Evolutionary conservation across 345 rosid genomes (phyloP).

Genomic region (Lumnitzera littorea): DNA sequence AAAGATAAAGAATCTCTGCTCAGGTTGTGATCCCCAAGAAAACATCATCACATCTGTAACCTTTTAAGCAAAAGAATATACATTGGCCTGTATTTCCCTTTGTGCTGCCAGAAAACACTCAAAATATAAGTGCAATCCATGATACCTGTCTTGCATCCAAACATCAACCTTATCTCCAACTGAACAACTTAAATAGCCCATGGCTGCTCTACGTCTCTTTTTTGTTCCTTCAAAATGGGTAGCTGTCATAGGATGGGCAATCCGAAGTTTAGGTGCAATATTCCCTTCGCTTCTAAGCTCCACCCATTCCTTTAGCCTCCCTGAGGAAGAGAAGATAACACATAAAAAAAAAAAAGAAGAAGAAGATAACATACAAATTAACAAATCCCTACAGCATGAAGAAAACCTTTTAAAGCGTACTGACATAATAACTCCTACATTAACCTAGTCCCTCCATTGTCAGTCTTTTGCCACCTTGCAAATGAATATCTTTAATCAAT

Average conservation of each 20-base stretch:
- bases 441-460: too few relatives aligned
- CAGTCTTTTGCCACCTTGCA: too few relatives aligned
- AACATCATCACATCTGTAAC: too few relatives aligned
- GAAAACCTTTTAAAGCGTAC: background rate
- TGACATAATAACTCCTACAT: too few relatives aligned
- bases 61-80: too few relatives aligned
- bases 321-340: constrained; percentile 20
- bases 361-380: background rate
- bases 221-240: constrained; percentile 83
- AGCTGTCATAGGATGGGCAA: constrained; percentile 57
- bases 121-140: background rate
- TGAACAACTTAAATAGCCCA: constrained; percentile 65
- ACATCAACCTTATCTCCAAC: constrained; percentile 92
- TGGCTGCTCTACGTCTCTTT: constrained; percentile 88
- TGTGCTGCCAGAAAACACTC: background rate
- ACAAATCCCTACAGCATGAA: background rate
- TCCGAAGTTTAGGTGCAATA: constrained; percentile 63
- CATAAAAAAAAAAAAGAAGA: constrained; percentile 1
- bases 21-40: too few relatives aligned
- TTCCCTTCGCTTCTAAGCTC: constrained; percentile 50
- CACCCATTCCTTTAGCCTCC: constrained; percentile 87
- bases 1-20: too few relatives aligned
- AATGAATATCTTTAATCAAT: background rate
- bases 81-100: background rate
- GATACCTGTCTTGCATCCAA: constrained; percentile 78